Percentiles rank a stretch among this genome's conserved stretches.
Conservation (phyloP, 352 stramenopile species). For the Peronospora farinosa region DNA sequence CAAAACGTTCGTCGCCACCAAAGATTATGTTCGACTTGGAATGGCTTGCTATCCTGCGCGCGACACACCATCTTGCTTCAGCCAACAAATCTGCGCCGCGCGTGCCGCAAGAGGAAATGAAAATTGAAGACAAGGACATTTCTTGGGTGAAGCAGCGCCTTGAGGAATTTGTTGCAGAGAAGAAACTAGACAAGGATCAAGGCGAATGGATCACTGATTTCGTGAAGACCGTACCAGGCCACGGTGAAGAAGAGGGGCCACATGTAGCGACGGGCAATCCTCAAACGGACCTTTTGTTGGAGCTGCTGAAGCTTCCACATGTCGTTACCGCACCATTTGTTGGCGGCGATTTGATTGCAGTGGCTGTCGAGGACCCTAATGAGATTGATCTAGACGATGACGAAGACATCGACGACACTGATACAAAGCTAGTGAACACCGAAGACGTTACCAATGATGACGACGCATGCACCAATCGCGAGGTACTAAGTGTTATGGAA, state of each 20-base stretch:
- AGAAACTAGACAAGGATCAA: conserved; percentile 40
- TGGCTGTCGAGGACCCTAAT: conserved; percentile 41
- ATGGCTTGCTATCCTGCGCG: conserved; percentile 91
- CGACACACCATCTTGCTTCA: conserved; percentile 87
- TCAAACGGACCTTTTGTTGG: conserved; percentile 92
- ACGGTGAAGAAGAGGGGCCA: conserved; percentile 39
- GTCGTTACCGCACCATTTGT: conserved; percentile 90
- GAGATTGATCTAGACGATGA: conserved; percentile 53
- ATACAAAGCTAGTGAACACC: conserved; percentile 15
- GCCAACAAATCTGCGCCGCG: conserved; percentile 51
- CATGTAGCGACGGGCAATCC: conserved; percentile 79
- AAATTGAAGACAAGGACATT: conserved; percentile 73
- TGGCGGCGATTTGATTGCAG: conserved; percentile 3
- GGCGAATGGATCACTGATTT: conserved; percentile 78
- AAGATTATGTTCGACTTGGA: conserved; percentile 91
- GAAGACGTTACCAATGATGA: conserved; percentile 5
- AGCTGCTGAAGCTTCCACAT: conserved; percentile 90
- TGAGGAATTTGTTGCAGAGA: conserved; percentile 44
- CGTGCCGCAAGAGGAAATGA: conserved; percentile 68
- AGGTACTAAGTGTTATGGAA: conserved; percentile 5
- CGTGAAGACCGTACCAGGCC: conserved; percentile 59
- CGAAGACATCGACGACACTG: conserved; percentile 22
- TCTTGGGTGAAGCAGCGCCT: conserved; percentile 57
- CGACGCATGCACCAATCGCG: conserved; percentile 1
- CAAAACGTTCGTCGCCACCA: conserved; percentile 14